Evolutionary conservation across 257 asterid genomes (phyloP).

Genomic region (Gardenia jasminoides): DNA sequence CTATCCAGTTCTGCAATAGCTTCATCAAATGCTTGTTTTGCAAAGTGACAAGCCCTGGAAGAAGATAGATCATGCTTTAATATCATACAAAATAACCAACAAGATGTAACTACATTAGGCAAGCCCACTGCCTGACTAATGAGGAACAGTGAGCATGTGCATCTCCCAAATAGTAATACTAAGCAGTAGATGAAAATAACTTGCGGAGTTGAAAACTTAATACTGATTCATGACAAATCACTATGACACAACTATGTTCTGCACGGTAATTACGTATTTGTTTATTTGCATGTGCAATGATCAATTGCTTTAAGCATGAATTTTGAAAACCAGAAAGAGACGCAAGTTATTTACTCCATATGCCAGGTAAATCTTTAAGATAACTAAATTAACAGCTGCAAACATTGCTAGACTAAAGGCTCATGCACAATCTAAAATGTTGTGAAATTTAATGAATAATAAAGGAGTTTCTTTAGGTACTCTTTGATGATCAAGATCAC

Average conservation of each 20-base stretch:
- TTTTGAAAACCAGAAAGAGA: not conserved
- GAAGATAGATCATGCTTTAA: slow-evolving; percentile 13
- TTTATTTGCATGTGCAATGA: not conserved
- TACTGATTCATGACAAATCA: not conserved
- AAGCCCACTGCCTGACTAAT: no score
- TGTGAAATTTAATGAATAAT: not conserved
- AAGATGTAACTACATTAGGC: not conserved
- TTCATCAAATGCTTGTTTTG: slow-evolving; percentile 60
- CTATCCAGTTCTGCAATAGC: slow-evolving; percentile 78
- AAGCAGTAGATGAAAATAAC: slow-evolving; percentile 3
- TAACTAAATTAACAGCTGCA: not conserved
- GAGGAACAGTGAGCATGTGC: not conserved
- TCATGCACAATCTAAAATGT: not conserved
- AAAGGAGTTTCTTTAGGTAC: not conserved
- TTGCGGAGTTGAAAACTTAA: not conserved
- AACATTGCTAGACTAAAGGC: not conserved
- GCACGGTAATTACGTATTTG: not conserved
- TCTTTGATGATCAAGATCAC: not conserved
- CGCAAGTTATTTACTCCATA: not conserved
- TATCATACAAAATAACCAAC: not conserved
- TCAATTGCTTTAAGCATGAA: not conserved
- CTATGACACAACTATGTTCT: not conserved
- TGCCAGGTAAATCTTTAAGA: not conserved
- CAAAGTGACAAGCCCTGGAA: slow-evolving; percentile 76
- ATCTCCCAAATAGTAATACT: not conserved